Base-by-base conservation (phyloP, 441 rosid genomes). In the Lepidium campestre region DNA sequence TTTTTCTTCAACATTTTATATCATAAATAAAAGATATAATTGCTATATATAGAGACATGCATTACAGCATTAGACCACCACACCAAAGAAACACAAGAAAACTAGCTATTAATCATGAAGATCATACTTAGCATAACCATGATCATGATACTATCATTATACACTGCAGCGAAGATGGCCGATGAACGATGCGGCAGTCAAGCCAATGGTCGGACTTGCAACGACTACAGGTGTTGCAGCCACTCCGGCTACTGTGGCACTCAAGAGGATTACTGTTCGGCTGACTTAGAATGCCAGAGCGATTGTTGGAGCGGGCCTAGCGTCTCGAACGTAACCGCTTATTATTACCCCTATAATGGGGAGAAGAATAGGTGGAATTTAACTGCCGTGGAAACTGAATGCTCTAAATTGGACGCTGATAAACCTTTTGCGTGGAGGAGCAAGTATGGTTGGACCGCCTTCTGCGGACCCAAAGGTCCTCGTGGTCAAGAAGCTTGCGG, bases 401-500 rank as follows among this genome's bases (percentile, higher is more conserved):
- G 92, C 45, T 27, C 75, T 3, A 80, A 83, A 0, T 57, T 83
- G 89, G 86, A 82, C 13, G 86, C 87, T 18, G 70, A 40, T 62
- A 73, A 84, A 67, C 85, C 87, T 3, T 78, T 52, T 0, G 12
- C 74, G 2, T 86, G 89, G 89, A 53, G 86, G 40, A 70, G 63
- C 14, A 74, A 80, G 56, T 79, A 86, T 2, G 85, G 88, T 10
- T 86, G 92, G 86, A 81, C 89, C 0, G 74, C 89, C 75, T 81
- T 84, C 14, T 80, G 78, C 9, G 83, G 82, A 8, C 80, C 78
- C 0, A 77, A 12, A 2, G 82, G 91, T 11, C 85, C 82, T 27
- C 70, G 27, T 3, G 86, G 85, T 53, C 86, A 75, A 72, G 83
- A 75, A n/a, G 58, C 85, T 20, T 84, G 92, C 18, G 90, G 91